Conservation (phyloP, 1,284 basidiomycete genomes). For the Ustilago sp. region DNA sequence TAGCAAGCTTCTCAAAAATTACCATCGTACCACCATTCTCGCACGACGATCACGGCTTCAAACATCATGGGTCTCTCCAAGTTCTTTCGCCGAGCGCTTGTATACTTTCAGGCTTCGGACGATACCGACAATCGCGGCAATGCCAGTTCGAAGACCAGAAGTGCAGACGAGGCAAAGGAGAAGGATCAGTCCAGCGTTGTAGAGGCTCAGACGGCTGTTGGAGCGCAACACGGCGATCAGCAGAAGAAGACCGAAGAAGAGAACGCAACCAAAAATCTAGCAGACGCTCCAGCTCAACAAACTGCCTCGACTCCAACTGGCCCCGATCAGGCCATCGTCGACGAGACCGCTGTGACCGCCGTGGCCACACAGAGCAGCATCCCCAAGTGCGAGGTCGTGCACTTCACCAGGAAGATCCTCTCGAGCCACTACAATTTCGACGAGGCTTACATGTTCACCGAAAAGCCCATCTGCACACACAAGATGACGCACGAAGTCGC, state of each 20-base stretch:
- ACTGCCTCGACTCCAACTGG: too few species aligned
- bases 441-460: conserved; percentile 6
- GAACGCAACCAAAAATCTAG: too few species aligned
- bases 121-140: neutral
- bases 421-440: neutral
- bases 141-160: too few species aligned
- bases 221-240: too few species aligned
- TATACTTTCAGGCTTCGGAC: neutral
- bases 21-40: neutral
- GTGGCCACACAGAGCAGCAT: neutral
- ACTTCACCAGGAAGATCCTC: conserved; percentile 1
- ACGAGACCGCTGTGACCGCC: too few species aligned
- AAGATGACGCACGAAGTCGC: conserved; percentile 6
- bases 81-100: neutral
- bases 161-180: too few species aligned
- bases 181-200: too few species aligned
- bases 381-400: neutral
- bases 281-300: too few species aligned
- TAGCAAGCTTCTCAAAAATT: too few species aligned
- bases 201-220: too few species aligned
- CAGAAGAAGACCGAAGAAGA: too few species aligned
- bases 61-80: neutral
- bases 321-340: too few species aligned
- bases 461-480: neutral
- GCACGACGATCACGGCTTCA: neutral